phyloP scores from a whole-genome alignment of 1,284 basidiomycete genomes.

The Sparassis latifolia region DNA sequence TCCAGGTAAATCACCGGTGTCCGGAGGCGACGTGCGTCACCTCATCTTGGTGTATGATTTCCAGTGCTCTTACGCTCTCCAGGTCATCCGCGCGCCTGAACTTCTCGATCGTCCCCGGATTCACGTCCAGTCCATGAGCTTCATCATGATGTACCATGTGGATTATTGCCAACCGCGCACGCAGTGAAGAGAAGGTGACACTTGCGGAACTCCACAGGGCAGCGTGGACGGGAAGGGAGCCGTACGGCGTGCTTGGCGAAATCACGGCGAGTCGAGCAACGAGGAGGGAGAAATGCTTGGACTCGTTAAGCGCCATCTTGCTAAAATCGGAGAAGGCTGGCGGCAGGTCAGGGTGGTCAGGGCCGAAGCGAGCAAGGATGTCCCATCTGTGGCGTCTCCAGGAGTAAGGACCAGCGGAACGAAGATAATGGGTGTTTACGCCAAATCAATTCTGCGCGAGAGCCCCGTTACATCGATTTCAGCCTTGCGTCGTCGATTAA shows the following conservation, averaged over 20 bases:
- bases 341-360: slow-evolving; percentile 52
- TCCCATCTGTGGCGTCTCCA: slow-evolving; percentile 76
- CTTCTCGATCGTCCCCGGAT: slow-evolving; percentile 77
- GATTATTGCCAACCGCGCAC: slow-evolving; percentile 79
- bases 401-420: no score
- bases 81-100: slow-evolving; percentile 69
- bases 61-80: slow-evolving; percentile 66
- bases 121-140: slow-evolving; percentile 83
- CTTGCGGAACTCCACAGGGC: slow-evolving; percentile 80
- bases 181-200: slow-evolving; percentile 67
- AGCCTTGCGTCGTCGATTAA: no score
- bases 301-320: slow-evolving; percentile 82
- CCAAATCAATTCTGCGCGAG: slow-evolving; percentile 61
- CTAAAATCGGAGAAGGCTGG: slow-evolving; percentile 73
- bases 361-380: slow-evolving; percentile 77
- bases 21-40: slow-evolving; percentile 81
- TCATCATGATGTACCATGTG: slow-evolving; percentile 91
- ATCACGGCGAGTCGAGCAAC: slow-evolving; percentile 55
- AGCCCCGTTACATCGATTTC: no score
- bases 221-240: slow-evolving; percentile 69
- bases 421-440: slow-evolving; percentile 32
- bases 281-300: slow-evolving; percentile 69
- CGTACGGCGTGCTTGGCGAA: slow-evolving; percentile 69
- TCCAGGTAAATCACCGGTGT: slow-evolving; percentile 81
- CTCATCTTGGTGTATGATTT: slow-evolving; percentile 80